Percentiles rank a stretch among this genome's conserved stretches.
Evolutionary conservation across 2,329 filamentous ascomycete species (phyloP).

Genomic region (Fusarium dlaminii): DNA sequence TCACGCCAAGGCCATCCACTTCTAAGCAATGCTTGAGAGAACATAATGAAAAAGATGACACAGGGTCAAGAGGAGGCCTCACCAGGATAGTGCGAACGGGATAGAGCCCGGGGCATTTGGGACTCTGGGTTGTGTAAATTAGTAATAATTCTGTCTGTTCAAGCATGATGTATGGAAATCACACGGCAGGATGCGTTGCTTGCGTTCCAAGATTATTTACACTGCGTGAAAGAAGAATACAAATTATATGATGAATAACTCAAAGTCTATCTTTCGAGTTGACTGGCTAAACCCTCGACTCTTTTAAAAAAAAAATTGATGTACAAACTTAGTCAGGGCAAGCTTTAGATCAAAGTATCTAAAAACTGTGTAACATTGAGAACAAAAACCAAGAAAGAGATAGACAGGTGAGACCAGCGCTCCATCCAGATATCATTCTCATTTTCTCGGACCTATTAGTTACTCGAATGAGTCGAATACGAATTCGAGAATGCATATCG

Average conservation of each 20-base stretch:
- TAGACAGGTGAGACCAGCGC: background rate
- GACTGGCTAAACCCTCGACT: background rate
- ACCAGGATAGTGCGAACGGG: conserved; percentile 34
- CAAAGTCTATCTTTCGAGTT: no score
- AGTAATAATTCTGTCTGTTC: conserved; percentile 45
- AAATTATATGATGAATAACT: background rate
- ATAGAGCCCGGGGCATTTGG: conserved; percentile 38
- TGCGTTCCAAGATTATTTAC: conserved; percentile 2
- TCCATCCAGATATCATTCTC: background rate
- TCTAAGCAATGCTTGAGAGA: conserved; percentile 60
- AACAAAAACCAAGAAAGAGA: background rate
- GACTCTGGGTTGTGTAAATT: conserved; percentile 45
- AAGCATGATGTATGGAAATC: conserved; percentile 44
- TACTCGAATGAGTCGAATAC: conserved; percentile 1
- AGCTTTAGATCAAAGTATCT: background rate
- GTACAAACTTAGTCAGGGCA: background rate
- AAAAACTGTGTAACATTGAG: background rate
- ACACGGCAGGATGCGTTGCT: conserved; percentile 20
- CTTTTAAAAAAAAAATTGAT: background rate
- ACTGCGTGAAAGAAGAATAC: background rate
- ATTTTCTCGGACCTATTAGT: background rate
- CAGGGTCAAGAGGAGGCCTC: conserved; percentile 34
- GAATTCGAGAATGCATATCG: background rate
- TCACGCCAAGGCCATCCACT: conserved; percentile 95
- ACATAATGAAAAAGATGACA: conserved; percentile 30